These are phyloP conservation scores for Rachicladosporium sp. DNA, from an alignment of 2,329 filamentous ascomycete genomes.

Conservation along the genomic window DNA sequence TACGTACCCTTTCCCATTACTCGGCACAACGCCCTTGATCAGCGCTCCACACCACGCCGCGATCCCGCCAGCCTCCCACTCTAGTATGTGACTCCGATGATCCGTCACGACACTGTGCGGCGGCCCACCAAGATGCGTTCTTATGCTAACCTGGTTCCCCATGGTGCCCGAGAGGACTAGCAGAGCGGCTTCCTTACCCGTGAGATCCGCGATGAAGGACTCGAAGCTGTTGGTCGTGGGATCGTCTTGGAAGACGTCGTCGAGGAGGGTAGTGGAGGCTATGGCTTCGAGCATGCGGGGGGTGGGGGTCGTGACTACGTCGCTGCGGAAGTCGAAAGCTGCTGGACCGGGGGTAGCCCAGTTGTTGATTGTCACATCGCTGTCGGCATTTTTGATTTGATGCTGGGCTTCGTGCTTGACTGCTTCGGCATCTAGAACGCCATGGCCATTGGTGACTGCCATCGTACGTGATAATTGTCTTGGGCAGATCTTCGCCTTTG, in stretches of 20 bases:
- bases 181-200: conserved; percentile 63
- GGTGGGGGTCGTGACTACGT: conserved; percentile 65
- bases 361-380: conserved; percentile 19
- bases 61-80: conserved; percentile 57
- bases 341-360: conserved; percentile 37
- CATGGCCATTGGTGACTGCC: no score
- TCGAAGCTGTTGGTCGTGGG: conserved; percentile 66
- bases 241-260: conserved; percentile 77
- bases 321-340: conserved; percentile 46
- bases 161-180: conserved; percentile 85
- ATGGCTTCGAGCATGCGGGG: conserved; percentile 72
- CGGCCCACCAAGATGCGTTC: conserved; percentile 64
- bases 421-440: neutral
- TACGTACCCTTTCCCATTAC: conserved; percentile 55
- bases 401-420: conserved; percentile 15
- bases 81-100: conserved; percentile 62
- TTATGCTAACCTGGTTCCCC: conserved; percentile 80
- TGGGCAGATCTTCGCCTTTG: no score
- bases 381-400: conserved; percentile 9
- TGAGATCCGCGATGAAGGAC: conserved; percentile 56
- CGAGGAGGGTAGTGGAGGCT: conserved; percentile 58
- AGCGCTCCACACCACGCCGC: conserved; percentile 60
- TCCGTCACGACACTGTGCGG: conserved; percentile 75
- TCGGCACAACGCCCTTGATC: conserved; percentile 52
- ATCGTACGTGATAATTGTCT: no score